Conservation (phyloP, 2,329 filamentous ascomycete species). For the Fusarium torulosum region DNA sequence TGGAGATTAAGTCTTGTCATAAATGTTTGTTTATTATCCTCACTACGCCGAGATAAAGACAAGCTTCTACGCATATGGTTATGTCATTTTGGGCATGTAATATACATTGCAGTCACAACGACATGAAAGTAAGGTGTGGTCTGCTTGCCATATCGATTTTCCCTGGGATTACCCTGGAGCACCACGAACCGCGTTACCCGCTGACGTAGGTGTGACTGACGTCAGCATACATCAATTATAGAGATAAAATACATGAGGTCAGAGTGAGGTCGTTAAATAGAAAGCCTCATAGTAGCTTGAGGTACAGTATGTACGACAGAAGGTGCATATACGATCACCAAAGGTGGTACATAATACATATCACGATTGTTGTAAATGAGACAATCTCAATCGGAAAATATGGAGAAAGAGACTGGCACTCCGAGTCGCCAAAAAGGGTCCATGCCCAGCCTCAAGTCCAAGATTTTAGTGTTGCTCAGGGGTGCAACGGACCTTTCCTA, state of each 20-base stretch:
- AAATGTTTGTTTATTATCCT: no score
- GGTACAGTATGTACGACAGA: background rate
- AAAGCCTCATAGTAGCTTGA: background rate
- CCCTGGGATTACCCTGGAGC: conserved; percentile 6
- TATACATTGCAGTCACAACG: background rate
- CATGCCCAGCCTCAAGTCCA: conserved; percentile 2
- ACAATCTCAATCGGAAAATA: conserved; percentile 19
- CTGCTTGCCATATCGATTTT: background rate
- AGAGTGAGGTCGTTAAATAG: no score
- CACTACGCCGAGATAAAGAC: no score
- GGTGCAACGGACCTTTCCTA: conserved; percentile 17
- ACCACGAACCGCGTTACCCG: background rate
- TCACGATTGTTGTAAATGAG: background rate
- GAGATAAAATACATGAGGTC: background rate
- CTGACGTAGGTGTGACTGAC: conserved; percentile 40
- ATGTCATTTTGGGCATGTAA: no score
- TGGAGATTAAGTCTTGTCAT: no score
- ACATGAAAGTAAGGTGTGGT: background rate
- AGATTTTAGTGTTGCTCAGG: conserved; percentile 23
- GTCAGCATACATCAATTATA: conserved; percentile 12
- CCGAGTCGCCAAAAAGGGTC: conserved; percentile 33
- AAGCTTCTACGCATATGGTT: no score
- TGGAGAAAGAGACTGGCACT: conserved; percentile 23
- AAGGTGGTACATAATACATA: background rate
- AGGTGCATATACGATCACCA: background rate